A percentile compares a stretch with the other conserved stretches of the same genome.
These are phyloP conservation scores for Colletotrichum salicis DNA, from an alignment of 2,329 filamentous ascomycete species.

Conservation along the genomic window DNA sequence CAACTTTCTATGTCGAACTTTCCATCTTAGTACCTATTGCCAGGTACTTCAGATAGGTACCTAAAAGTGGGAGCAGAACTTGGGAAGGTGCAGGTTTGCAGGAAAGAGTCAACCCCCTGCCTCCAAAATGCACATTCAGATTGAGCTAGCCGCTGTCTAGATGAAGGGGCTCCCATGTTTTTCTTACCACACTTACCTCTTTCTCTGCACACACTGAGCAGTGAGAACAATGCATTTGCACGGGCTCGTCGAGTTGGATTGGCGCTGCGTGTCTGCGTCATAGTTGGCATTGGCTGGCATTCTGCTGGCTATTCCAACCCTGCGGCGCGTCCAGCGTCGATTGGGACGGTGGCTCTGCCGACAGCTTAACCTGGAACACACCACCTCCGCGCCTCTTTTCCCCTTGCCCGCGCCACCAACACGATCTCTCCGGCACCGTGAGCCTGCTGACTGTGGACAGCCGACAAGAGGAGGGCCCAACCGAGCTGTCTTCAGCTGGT, in stretches of 20 bases:
- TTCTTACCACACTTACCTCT: not conserved
- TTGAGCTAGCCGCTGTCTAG: constrained; percentile 13
- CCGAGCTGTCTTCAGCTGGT: not conserved
- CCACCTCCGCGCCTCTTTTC: constrained; percentile 17
- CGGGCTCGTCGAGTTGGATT: constrained; percentile 7
- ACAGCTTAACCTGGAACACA: constrained; percentile 16
- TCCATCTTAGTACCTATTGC: no score
- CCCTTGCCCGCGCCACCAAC: constrained; percentile 1
- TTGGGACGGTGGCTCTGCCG: not conserved
- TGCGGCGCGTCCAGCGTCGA: not conserved
- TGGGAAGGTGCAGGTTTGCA: not conserved
- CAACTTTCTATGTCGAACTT: not conserved
- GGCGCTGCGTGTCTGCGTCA: constrained; percentile 29
- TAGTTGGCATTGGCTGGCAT: not conserved
- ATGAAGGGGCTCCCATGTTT: not conserved
- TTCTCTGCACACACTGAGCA: not conserved
- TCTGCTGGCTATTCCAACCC: not conserved
- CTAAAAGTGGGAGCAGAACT: not conserved
- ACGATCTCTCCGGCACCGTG: not conserved
- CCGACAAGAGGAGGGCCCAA: not conserved
- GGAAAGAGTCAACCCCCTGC: not conserved
- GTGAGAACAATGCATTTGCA: not conserved
- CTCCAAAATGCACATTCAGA: not conserved
- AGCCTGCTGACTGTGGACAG: not conserved
- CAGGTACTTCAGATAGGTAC: no score